A percentile compares a stretch with the other conserved stretches of the same genome.
These are phyloP conservation scores for Phytopythium helicoides DNA, from an alignment of 352 stramenopile genomes.

Conservation along the genomic window DNA sequence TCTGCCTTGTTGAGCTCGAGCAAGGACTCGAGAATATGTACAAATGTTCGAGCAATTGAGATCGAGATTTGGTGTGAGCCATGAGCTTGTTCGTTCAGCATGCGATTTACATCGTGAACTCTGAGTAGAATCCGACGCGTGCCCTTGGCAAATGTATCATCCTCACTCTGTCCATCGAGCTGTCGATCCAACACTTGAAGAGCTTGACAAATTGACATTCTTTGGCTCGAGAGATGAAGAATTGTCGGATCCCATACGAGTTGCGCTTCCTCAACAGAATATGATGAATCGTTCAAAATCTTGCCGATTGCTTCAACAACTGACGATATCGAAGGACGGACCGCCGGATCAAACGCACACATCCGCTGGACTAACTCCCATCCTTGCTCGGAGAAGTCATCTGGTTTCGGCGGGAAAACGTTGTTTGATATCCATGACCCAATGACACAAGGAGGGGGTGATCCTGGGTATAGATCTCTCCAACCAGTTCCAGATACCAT, in stretches of 20 bases:
- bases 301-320: background rate
- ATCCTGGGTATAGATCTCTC: background rate
- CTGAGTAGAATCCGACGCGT: constrained; percentile 1
- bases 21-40: background rate
- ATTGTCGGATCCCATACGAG: background rate
- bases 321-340: background rate
- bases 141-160: background rate
- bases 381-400: background rate
- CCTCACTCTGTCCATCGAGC: background rate
- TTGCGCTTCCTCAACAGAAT: background rate
- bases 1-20: background rate
- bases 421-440: background rate
- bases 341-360: constrained; percentile 1
- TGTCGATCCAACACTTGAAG: background rate
- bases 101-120: background rate
- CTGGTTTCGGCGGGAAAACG: background rate
- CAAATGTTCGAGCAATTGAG: background rate
- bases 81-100: background rate
- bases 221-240: background rate
- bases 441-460: background rate
- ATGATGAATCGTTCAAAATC: background rate
- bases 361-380: constrained; percentile 2
- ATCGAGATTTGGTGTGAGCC: background rate
- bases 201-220: background rate
- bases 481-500: background rate